These are phyloP conservation scores for Calonectria fujianensis DNA, from an alignment of 2,329 filamentous ascomycete genomes.

Conservation along the genomic window DNA sequence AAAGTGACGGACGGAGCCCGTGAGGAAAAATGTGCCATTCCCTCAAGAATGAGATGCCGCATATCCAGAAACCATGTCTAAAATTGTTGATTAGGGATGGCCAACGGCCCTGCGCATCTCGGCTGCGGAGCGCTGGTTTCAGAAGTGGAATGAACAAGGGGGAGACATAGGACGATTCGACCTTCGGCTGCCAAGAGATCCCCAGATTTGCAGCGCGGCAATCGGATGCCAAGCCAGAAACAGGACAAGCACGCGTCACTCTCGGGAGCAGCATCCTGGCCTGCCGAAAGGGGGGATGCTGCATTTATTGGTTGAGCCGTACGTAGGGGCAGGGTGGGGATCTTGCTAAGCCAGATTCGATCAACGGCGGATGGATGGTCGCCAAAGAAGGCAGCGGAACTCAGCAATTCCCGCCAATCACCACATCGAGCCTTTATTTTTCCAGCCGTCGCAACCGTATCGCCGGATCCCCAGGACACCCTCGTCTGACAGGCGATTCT, in stretches of 20 bases:
- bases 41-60: constrained; percentile 6
- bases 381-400: not conserved
- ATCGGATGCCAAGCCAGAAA: constrained; percentile 30
- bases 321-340: not conserved
- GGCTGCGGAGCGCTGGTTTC: constrained; percentile 14
- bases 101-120: not conserved
- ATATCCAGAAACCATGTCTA: constrained; percentile 22
- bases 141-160: not conserved
- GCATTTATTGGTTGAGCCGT: not conserved
- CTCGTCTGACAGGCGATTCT: not conserved
- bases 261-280: not conserved
- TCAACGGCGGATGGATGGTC: constrained; percentile 13
- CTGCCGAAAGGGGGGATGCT: not conserved
- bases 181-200: constrained; percentile 11
- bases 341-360: constrained; percentile 7
- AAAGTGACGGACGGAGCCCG: not conserved
- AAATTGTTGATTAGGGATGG: not conserved
- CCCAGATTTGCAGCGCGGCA: constrained; percentile 23
- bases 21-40: not conserved
- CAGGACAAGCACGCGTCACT: not conserved
- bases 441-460: constrained; percentile 16
- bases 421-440: not conserved
- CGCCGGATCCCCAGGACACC: not conserved
- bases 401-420: constrained; percentile 17
- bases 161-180: not conserved